Evolutionary conservation across 495 filamentous ascomycete genomes (phyloP).

Genomic region (Pseudoneurospora amorphoporcata): DNA sequence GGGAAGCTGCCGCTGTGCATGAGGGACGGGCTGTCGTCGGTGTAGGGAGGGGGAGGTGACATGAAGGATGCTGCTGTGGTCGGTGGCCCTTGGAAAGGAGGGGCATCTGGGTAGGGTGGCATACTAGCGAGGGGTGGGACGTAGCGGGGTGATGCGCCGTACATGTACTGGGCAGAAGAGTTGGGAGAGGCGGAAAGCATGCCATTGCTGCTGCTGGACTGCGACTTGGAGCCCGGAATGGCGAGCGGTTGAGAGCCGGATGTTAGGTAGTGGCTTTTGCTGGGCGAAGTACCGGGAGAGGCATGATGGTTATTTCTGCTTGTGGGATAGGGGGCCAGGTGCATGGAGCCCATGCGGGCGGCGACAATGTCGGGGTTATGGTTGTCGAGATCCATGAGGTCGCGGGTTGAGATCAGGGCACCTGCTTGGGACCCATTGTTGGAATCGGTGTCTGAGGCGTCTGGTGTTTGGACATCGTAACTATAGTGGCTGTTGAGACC

Average conservation of each 20-base stretch:
- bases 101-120: conserved; percentile 9
- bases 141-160: conserved; percentile 19
- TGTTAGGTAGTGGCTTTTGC: conserved; percentile 10
- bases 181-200: conserved; percentile 6
- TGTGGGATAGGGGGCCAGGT: conserved; percentile 12
- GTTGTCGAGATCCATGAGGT: conserved; percentile 33
- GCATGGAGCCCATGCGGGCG: conserved; percentile 22
- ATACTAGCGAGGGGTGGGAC: conserved; percentile 14
- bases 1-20: conserved; percentile 9
- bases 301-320: conserved; percentile 15
- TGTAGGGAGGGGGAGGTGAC: conserved; percentile 18
- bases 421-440: conserved; percentile 12
- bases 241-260: conserved; percentile 9
- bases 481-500: conserved; percentile 14
- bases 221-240: conserved; percentile 10
- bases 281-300: conserved; percentile 25
- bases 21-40: conserved; percentile 11
- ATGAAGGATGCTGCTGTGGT: conserved; percentile 6
- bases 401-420: conserved; percentile 34
- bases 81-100: conserved; percentile 12
- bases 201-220: conserved; percentile 1
- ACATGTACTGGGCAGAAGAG: not conserved
- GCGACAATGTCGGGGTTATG: conserved; percentile 18
- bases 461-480: conserved; percentile 25
- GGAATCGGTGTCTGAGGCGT: conserved; percentile 17